Conservation (phyloP, 2,329 filamentous ascomycete genomes). For the Aspergillus glaucus region DNA sequence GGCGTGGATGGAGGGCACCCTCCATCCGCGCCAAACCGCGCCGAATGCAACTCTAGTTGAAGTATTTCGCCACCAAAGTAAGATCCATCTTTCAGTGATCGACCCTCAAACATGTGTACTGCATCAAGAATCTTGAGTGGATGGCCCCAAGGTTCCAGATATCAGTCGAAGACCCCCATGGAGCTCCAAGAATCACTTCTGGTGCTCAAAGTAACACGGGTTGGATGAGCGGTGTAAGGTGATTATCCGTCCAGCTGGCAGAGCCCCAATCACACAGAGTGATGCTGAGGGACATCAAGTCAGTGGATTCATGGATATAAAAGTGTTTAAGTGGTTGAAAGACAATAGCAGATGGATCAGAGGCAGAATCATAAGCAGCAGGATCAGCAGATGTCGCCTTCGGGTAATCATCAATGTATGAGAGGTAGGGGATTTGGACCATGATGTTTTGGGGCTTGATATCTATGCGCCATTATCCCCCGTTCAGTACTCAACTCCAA, state of each 20-base stretch:
- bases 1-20: no score
- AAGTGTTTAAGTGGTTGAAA: constrained; percentile 5
- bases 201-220: constrained; percentile 19
- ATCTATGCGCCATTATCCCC: constrained; percentile 11
- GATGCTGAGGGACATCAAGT: constrained; percentile 9
- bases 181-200: constrained; percentile 19
- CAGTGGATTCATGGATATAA: constrained; percentile 1
- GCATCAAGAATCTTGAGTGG: constrained; percentile 7
- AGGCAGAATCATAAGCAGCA: constrained; percentile 1
- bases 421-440: constrained; percentile 13
- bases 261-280: constrained; percentile 18
- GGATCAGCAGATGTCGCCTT: constrained; percentile 4
- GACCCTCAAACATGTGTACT: constrained; percentile 8
- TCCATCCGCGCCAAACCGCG: no score
- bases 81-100: background rate
- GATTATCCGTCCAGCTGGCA: constrained; percentile 14
- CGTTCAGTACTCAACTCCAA: background rate
- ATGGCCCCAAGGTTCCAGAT: constrained; percentile 18
- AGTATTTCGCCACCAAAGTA: constrained; percentile 5
- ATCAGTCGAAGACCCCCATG: constrained; percentile 18
- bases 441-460: constrained; percentile 22
- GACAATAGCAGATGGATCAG: constrained; percentile 1
- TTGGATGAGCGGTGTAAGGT: constrained; percentile 16
- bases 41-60: no score
- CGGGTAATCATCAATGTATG: constrained; percentile 1